Percentiles rank a stretch among this genome's conserved stretches.
Conservation (phyloP, 371 early-diverging fungal genomes). For the Globomyces sp. region DNA sequence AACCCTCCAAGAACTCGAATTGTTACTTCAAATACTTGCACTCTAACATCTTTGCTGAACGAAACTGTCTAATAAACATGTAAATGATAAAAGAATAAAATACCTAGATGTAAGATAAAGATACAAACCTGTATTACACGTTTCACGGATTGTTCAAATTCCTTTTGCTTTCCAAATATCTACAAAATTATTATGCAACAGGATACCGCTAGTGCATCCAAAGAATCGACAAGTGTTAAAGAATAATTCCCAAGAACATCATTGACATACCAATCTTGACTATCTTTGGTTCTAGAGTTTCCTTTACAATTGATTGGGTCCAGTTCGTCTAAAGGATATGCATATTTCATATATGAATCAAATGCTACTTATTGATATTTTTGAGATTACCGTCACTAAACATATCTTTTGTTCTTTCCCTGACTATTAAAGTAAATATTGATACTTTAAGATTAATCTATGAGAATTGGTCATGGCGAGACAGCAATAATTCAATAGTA, state of each 20-base stretch:
- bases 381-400: neutral
- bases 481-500: too few relatives aligned
- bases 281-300: constrained; percentile 72
- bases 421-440: neutral
- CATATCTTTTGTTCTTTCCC: constrained; percentile 6
- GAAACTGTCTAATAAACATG: constrained; percentile 34
- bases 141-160: constrained; percentile 72
- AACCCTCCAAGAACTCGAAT: constrained; percentile 90
- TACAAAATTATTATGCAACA: constrained; percentile 17
- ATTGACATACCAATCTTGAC: constrained; percentile 64
- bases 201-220: constrained; percentile 81
- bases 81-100: too few relatives aligned
- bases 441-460: neutral
- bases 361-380: neutral
- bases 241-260: constrained; percentile 92
- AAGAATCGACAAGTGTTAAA: constrained; percentile 84
- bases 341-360: constrained; percentile 70
- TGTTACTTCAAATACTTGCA: constrained; percentile 93
- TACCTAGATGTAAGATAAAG: too few relatives aligned
- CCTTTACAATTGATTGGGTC: constrained; percentile 83
- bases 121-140: constrained; percentile 45
- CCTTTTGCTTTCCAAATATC: constrained; percentile 66
- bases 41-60: constrained; percentile 80
- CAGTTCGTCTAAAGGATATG: constrained; percentile 91
- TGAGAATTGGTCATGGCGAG: neutral